Base-by-base conservation (phyloP, 2,329 filamentous ascomycete species). In the Penicillium sp. region DNA sequence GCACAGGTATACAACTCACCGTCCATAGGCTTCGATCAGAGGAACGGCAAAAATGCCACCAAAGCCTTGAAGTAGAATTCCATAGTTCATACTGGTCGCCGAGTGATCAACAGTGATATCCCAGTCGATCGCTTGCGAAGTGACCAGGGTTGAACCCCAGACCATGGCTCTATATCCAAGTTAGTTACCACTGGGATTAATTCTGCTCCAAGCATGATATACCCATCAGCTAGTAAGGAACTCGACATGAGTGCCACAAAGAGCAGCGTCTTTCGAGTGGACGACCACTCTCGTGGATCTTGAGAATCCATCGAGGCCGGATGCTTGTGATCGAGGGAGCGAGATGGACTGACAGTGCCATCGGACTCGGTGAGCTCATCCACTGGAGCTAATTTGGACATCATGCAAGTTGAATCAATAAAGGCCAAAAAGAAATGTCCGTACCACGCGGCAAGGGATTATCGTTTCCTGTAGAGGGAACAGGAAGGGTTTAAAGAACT, bases 61-160 rank as follows among this genome's bases (percentile, higher is more conserved):
- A 22, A 74, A 67, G 0, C 73, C 74, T 53, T 76, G 74, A 21
- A 76, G 57, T 31, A 76, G 56, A 43, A 76, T 75, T 3, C 74
- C 73, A 41, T 73, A 74, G 59, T 73, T 76, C 68, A 77, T 70
- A 41, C 70, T 75, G 10, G 74, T 75, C 1, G 73, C 68, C 1
- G 73, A 71, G 44, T 73, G 65, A 14, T 68, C 51, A 19, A 73
- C 52, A 6, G 62, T 66, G 43, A 74, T 70, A 5, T 66, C 50
- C 73, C 73, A 77, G 39, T 70, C 70, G 47, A 70, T 56, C 8
- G 72, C 71, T 56, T 76, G 74, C 11, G 74, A 70, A 14, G 73
- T 74, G 21, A 76, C 59, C 44, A 75, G 56, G 1, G 73, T 75
- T n/a, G 71, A 65, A n/a, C 74, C 74, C 74, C 74, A 76, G 19